Evolutionary conservation across 192 early-diverging fungal species (phyloP).

Genomic region (Mycoemilia scoparia): DNA sequence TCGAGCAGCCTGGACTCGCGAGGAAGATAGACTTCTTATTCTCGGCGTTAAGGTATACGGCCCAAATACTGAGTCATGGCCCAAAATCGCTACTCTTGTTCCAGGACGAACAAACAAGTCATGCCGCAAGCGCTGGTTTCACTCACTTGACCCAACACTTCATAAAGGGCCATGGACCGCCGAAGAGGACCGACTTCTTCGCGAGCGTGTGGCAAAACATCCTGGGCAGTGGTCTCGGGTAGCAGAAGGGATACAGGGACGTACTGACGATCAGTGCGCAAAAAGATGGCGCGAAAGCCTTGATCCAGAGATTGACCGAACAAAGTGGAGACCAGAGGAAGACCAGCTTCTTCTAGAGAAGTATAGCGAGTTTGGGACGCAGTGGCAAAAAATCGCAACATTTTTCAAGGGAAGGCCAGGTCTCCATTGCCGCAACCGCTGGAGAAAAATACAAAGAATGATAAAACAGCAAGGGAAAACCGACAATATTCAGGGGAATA

Average conservation of each 20-base stretch:
- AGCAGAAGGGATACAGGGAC: slow-evolving; percentile 51
- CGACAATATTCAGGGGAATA: no score
- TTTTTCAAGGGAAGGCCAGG: slow-evolving; percentile 58
- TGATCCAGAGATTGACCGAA: slow-evolving; percentile 60
- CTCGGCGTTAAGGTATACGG: slow-evolving; percentile 53
- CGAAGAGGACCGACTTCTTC: slow-evolving; percentile 57
- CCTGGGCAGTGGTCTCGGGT: slow-evolving; percentile 73
- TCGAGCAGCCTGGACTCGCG: slow-evolving; percentile 48
- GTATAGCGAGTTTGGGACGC: slow-evolving; percentile 45
- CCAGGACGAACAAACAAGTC: slow-evolving; percentile 65
- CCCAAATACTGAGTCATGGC: slow-evolving; percentile 62
- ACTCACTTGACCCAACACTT: slow-evolving; percentile 54
- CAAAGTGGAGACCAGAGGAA: slow-evolving; percentile 50
- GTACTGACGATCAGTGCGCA: slow-evolving; percentile 79
- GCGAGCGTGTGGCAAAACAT: slow-evolving; percentile 44
- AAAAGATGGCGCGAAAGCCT: slow-evolving; percentile 78
- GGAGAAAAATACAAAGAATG: slow-evolving; percentile 54
- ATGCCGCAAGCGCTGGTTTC: slow-evolving; percentile 67
- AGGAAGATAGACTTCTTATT: slow-evolving; percentile 56
- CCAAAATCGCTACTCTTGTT: slow-evolving; percentile 53
- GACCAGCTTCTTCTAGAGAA: slow-evolving; percentile 40
- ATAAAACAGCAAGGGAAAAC: slow-evolving; percentile 21
- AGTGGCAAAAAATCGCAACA: slow-evolving; percentile 62
- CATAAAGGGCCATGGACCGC: slow-evolving; percentile 65
- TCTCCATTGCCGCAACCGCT: slow-evolving; percentile 59